Conservation (phyloP, 2,329 filamentous ascomycete genomes). For the Penicillium crustosum region DNA sequence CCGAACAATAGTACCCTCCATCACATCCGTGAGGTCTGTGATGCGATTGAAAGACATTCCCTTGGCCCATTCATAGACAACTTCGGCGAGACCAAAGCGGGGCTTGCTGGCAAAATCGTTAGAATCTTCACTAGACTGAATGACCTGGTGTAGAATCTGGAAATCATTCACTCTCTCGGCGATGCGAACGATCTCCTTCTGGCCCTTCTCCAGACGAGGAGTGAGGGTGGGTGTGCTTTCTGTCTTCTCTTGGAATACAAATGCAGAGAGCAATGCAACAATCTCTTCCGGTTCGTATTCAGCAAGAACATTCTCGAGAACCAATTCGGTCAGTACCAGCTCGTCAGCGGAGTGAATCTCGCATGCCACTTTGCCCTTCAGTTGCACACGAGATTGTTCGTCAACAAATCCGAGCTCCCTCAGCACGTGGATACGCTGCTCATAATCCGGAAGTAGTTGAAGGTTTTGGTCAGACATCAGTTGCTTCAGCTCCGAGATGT, state of each 20-base stretch:
- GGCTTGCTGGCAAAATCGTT: slow-evolving; percentile 88
- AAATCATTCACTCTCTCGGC: slow-evolving; percentile 89
- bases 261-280: slow-evolving; percentile 85
- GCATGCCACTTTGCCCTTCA: slow-evolving; percentile 98
- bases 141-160: slow-evolving; percentile 88
- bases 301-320: slow-evolving; percentile 93
- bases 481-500: slow-evolving; percentile 82
- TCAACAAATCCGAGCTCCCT: slow-evolving; percentile 93
- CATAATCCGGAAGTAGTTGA: slow-evolving; percentile 91
- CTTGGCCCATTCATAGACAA: slow-evolving; percentile 97
- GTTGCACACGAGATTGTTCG: slow-evolving; percentile 77
- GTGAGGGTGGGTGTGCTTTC: slow-evolving; percentile 77
- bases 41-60: slow-evolving; percentile 99
- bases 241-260: slow-evolving; percentile 98
- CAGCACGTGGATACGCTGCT: slow-evolving; percentile 88
- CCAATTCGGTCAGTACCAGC: slow-evolving; percentile 90
- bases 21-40: slow-evolving; percentile 89
- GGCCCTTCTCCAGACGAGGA: slow-evolving; percentile 75
- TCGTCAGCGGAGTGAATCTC: slow-evolving; percentile 98
- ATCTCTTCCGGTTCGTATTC: slow-evolving; percentile 97
- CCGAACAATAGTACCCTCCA: slow-evolving; percentile 94
- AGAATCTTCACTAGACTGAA: slow-evolving; percentile 82
- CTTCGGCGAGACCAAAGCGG: slow-evolving; percentile 91
- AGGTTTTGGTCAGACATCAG: slow-evolving; percentile 95
- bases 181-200: slow-evolving; percentile 82